Base-by-base conservation (phyloP, 371 early-diverging fungal species). In the Rhizomucor miehei region DNA sequence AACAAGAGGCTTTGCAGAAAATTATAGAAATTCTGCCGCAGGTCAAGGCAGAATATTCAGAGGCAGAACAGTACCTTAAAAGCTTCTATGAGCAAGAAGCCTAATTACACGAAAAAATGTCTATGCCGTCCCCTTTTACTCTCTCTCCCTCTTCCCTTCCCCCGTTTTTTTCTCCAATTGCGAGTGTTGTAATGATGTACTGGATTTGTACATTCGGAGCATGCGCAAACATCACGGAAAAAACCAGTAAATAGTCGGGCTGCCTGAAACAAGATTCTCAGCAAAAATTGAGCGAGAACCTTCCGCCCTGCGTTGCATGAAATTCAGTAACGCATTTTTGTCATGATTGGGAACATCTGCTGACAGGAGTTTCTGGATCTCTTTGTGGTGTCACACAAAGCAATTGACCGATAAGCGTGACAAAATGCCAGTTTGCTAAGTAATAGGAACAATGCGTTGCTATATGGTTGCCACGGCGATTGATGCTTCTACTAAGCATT, bases 51-150 rank as follows among this genome's bases (percentile, higher is more conserved):
- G 90, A 91, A 62, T 90, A 88, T 67, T 61, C 78, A 44, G 89
- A 90, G 66, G 92, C 91, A 14, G 84, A 86, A 48, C 77, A 74
- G 48, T 88, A 88, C 54, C 76, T 93, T 23, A 79, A 77, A 48
- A 83, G 77, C 59, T 90, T 91, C 62, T 92, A 89, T 48, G 82
- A 86, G 17, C 69, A 76, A 49, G 75, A 74, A 52, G 40, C 71
- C 51, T 60, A 64, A 61, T 65, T 34, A 3, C 16, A 41, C 14
- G 4, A 41, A 12, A 38, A 38, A 38, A n/a, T n/a, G n/a, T n/a
- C 29, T 29, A 3, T 29, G 29, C 29, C 29, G n/a, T 29, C 29
- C 29, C 29, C 5, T 29, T 8, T 29, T 29, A 29, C 3, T 29
- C 29, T 29, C 29, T 29, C 29, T 29, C 8, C 8, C 29, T 29